Evolutionary conservation across 768 basidiomycete species (phyloP).

Genomic region (Artomyces pyxidatus): DNA sequence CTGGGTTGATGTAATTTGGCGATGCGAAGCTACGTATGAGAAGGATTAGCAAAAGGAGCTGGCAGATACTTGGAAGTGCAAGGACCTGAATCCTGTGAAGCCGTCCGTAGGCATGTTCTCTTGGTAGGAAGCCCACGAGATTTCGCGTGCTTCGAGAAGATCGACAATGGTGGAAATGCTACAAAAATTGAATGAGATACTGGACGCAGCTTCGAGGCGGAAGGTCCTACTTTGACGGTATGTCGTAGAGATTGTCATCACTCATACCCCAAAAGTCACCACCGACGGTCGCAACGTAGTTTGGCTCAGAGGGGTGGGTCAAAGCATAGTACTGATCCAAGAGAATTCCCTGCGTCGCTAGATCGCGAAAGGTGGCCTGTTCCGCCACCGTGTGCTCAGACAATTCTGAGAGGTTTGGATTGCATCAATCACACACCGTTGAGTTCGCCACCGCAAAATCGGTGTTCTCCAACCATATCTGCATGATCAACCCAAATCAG

Average conservation of each 20-base stretch:
- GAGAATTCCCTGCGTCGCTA: constrained; percentile 3
- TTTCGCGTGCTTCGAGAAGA: not conserved
- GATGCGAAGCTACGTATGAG: constrained; percentile 24
- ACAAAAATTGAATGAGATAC: not conserved
- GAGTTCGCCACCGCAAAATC: constrained; percentile 2
- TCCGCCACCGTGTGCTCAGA: too few species aligned
- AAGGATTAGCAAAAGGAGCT: not conserved
- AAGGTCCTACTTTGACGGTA: constrained; percentile 5
- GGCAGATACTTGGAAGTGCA: not conserved
- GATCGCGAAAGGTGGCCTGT: not conserved
- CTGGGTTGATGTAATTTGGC: constrained; percentile 29
- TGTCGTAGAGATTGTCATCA: constrained; percentile 1
- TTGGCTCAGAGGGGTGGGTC: constrained; percentile 6
- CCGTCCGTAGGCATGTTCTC: constrained; percentile 49
- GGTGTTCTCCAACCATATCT: constrained; percentile 6
- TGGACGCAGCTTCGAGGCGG: too few species aligned
- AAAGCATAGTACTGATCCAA: constrained; percentile 2
- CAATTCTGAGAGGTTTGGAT: too few species aligned
- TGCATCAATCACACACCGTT: constrained; percentile 1
- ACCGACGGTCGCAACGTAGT: constrained; percentile 5
- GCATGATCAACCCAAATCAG: not conserved
- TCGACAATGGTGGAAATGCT: constrained; percentile 5
- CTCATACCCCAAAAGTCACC: constrained; percentile 8
- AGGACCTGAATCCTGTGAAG: constrained; percentile 22
- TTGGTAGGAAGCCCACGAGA: constrained; percentile 34